Base-by-base conservation (phyloP, 2,329 filamentous ascomycete genomes). In the Venturia carpophila region DNA sequence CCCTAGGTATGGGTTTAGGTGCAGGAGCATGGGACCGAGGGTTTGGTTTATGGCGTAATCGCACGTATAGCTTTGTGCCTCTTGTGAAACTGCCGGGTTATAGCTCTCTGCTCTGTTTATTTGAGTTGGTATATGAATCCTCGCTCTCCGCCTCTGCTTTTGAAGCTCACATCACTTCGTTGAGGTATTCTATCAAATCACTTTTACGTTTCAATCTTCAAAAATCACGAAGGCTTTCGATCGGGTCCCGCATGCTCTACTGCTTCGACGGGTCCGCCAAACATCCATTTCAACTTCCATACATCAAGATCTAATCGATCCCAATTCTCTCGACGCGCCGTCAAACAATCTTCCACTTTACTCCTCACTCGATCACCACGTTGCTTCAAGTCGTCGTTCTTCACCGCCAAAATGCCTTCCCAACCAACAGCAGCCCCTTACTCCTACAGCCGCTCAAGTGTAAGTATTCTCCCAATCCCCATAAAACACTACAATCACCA, bases 401-500 rank as follows among this genome's bases (percentile, higher is more conserved):
- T 52, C 47, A 52, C 47, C 47, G 47, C 21, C 52, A 37, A 2
- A n/a, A 58, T 58, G 52, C 30, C 52, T 21, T 58, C 52, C 17
- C 52, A 34, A 58, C 52, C 52, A 58, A 58, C 52, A 58, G 52
- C 52, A 58, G 15, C 52, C 30, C 30, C 52, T 11, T 58, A 37
- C 52, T n/a, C 52, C 17, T 58, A n/a, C 52, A 58, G 52, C 52
- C 52, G 52, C 52, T 58, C 52, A 37, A 58, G 52, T 24, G 52
- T 58, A 58, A 58, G 52, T 58, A n/a, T 27, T n/a, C 52, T 58
- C 15, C 7, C 45, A 9, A n/a, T 47, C 19, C 24, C 52, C 13
- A 52, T 13, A 52, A 19, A 56, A 11, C 13, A 10, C 27, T n/a
- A 9, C 24, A 17, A 11, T 4, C 7, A 43, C 41, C 41, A n/a